A percentile compares a stretch with the other conserved stretches of the same genome.
phyloP scores from a whole-genome alignment of 192 early-diverging fungal species.

The Gorgonomyces haynaldii region DNA sequence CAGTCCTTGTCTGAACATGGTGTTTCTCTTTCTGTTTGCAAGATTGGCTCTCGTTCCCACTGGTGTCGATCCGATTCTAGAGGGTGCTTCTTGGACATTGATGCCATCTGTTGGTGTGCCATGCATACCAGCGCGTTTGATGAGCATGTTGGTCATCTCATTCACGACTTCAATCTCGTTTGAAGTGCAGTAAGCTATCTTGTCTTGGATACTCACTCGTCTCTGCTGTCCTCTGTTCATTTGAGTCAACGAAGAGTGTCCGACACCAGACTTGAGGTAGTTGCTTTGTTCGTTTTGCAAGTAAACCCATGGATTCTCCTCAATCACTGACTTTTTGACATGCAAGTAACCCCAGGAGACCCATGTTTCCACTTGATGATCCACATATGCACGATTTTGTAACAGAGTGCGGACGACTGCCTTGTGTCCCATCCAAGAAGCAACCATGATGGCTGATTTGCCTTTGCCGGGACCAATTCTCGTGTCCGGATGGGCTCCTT shows the following conservation, averaged over 20 bases:
- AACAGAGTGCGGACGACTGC: constrained; percentile 21
- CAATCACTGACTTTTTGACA: constrained; percentile 17
- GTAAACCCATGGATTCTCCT: constrained; percentile 27
- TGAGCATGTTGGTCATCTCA: neutral
- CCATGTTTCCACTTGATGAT: constrained; percentile 27
- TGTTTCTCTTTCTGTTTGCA: constrained; percentile 10
- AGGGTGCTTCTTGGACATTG: neutral
- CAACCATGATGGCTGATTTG: constrained; percentile 32
- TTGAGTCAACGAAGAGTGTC: too few species aligned
- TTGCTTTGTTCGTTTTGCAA: neutral
- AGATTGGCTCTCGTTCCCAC: neutral
- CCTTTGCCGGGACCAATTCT: constrained; percentile 19
- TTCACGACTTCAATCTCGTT: constrained; percentile 11
- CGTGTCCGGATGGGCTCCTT: constrained; percentile 27
- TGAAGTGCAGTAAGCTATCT: constrained; percentile 13
- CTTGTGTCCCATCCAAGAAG: constrained; percentile 26
- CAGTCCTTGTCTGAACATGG: constrained; percentile 21
- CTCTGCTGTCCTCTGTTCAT: neutral
- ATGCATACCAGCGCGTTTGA: neutral
- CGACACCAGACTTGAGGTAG: too few species aligned
- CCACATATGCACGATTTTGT: constrained; percentile 14
- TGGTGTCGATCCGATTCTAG: too few species aligned
- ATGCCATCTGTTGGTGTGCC: neutral
- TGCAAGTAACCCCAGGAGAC: constrained; percentile 24
- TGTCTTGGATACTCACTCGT: constrained; percentile 20